Evolutionary conservation across 768 basidiomycete species (phyloP).

Genomic region (Mycena alexandri): DNA sequence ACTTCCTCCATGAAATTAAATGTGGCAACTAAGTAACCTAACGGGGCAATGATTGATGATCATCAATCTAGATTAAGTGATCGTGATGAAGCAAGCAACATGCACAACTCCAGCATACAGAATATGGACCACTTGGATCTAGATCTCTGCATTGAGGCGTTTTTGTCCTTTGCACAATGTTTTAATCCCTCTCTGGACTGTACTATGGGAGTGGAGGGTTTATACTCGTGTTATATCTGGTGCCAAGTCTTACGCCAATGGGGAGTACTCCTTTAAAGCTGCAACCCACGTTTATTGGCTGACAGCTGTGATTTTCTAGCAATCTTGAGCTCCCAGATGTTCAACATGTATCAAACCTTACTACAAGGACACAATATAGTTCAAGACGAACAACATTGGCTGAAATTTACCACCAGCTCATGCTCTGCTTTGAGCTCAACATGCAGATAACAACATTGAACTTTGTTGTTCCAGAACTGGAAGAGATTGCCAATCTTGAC

Average conservation of each 20-base stretch:
- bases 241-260: neutral
- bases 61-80: too few relatives aligned
- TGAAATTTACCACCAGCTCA: neutral
- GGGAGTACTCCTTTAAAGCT: neutral
- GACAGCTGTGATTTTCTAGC: neutral
- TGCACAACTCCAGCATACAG: too few relatives aligned
- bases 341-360: neutral
- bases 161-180: neutral
- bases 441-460: neutral
- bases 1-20: too few relatives aligned
- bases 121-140: too few relatives aligned
- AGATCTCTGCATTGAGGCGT: neutral
- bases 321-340: neutral
- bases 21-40: too few relatives aligned
- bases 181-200: neutral
- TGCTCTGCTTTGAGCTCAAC: neutral
- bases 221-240: neutral
- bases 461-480: neutral
- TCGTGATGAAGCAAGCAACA: too few relatives aligned
- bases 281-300: neutral
- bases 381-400: neutral
- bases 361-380: neutral
- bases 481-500: neutral
- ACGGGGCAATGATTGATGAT: too few relatives aligned
- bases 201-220: neutral